A percentile compares a stretch with the other conserved stretches of the same genome.
These are phyloP conservation scores for Suhomyces kilbournensis DNA, from an alignment of 805 yeast species.

Conservation along the genomic window DNA sequence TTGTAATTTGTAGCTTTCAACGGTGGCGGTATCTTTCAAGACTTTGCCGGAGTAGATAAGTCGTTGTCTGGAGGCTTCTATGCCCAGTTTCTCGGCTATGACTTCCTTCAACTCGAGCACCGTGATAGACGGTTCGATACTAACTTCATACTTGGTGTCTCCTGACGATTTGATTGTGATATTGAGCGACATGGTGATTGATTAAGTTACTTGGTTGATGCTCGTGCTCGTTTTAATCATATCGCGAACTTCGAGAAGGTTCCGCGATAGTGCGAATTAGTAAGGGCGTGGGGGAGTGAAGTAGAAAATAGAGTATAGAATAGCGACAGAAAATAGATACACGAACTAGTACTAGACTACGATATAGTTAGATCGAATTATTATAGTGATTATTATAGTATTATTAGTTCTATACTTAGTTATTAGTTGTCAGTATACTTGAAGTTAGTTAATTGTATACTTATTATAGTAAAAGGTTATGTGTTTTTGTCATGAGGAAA, in stretches of 20 bases:
- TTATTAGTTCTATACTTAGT: too few species aligned
- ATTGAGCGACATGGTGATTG: slow-evolving; percentile 11
- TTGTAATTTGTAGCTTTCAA: slow-evolving; percentile 76
- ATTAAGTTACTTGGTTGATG: background rate
- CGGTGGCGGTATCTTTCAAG: slow-evolving; percentile 75
- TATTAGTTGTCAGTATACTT: too few species aligned
- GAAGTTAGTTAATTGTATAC: too few species aligned
- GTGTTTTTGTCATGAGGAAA: background rate
- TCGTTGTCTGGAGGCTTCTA: slow-evolving; percentile 79
- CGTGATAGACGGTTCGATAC: slow-evolving; percentile 51
- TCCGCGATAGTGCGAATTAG: background rate
- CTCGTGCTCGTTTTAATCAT: background rate
- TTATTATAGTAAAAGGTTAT: too few species aligned
- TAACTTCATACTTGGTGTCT: slow-evolving; percentile 72
- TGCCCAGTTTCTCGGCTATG: slow-evolving; percentile 57
- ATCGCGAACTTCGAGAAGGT: background rate
- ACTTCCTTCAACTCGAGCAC: slow-evolving; percentile 67
- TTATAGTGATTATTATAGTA: too few species aligned
- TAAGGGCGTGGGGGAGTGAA: background rate
- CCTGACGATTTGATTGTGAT: slow-evolving; percentile 54
- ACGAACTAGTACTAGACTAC: too few species aligned
- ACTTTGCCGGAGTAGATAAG: slow-evolving; percentile 93
- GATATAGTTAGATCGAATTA: too few species aligned
- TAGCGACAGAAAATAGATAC: too few species aligned
- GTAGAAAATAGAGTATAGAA: too few species aligned